Evolutionary conservation across 805 yeast genomes (phyloP), one percentile per base, ranked within the genome.

Genomic region (Pichia occidentalis): DNA sequence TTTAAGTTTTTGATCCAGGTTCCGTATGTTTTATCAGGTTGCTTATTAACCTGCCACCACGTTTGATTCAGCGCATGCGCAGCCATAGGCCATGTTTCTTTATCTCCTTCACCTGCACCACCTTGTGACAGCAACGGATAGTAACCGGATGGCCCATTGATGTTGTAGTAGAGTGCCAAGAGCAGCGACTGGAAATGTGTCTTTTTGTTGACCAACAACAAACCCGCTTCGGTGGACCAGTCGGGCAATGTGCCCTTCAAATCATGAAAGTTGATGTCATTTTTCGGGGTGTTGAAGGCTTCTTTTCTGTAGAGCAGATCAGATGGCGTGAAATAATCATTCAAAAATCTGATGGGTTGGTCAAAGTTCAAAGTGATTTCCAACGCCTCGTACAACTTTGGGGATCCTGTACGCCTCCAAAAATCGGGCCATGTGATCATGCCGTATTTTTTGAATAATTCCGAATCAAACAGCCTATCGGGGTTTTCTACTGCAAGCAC

Each of bases 381-480:
- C 4, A 53, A 30, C 2, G 50, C 34, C 24, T 70, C 60, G 53
- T 77, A 80, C 46, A 70, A 71, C 24, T 60, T 54, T 2, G 87
- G 86, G 1, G 81, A 67, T 0, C 84, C 74, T 4, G 82, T 73
- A 42, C 88, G 66, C 49, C 74, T 66, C 87, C 88, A 80, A 43
- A 76, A 76, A 59, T 80, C 87, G 1, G 87, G 88, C 87, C 87
- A 80, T 2, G 77, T 65, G 23, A 80, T 67, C 56, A 80, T 56
- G 3, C 84, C 82, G 26, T 61, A 57, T 11, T 60, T 53, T 21
- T 48, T 42, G 53, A 66, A 79, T 3, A 81, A 70, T 17, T 67
- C 67, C 1, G 61, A 51, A 1, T 44, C 39, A 20, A 63, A 56
- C 7, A 63, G 39, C 6, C 27, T 20, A 36, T 65, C 70, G 4